Evolutionary conservation across 352 stramenopile species (phyloP).

Genomic region (Pythium sp.): DNA sequence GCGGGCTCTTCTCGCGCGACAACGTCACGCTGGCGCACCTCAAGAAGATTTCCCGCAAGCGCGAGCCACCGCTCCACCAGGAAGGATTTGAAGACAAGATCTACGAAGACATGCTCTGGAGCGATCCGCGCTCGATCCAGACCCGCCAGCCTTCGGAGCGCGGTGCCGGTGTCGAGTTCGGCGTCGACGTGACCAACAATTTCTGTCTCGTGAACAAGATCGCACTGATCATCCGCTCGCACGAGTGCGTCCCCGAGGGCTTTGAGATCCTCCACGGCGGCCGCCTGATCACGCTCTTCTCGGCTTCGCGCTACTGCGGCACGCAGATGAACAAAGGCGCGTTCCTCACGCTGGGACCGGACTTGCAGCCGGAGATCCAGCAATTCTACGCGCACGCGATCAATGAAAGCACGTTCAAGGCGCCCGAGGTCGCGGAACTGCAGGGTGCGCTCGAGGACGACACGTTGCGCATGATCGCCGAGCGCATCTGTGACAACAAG

Average conservation of each 20-base stretch:
- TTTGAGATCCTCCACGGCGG: slow-evolving; percentile 90
- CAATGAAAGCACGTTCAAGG: slow-evolving; percentile 76
- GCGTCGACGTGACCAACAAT: slow-evolving; percentile 91
- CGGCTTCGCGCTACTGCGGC: slow-evolving; percentile 89
- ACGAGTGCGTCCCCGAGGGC: slow-evolving; percentile 92
- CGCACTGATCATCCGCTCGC: slow-evolving; percentile 90
- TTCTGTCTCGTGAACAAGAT: slow-evolving; percentile 93
- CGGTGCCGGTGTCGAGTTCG: slow-evolving; percentile 92
- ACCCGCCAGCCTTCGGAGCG: slow-evolving; percentile 78
- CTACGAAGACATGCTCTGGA: slow-evolving; percentile 94
- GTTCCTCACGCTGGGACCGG: slow-evolving; percentile 88
- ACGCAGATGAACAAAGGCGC: slow-evolving; percentile 93
- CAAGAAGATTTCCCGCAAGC: slow-evolving; percentile 87
- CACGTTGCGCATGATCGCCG: slow-evolving; percentile 92
- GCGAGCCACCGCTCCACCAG: slow-evolving; percentile 88
- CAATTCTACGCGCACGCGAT: slow-evolving; percentile 92
- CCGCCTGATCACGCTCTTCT: slow-evolving; percentile 92
- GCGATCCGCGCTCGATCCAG: slow-evolving; percentile 81
- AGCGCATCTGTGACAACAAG: slow-evolving; percentile 91
- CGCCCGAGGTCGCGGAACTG: slow-evolving; percentile 60
- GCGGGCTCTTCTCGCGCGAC: slow-evolving; percentile 90
- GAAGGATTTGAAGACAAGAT: slow-evolving; percentile 90
- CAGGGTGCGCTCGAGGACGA: slow-evolving; percentile 86
- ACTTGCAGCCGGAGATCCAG: slow-evolving; percentile 92
- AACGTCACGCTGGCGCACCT: slow-evolving; percentile 91